Evolutionary conservation across 1,284 basidiomycete species (phyloP).

Genomic region (Trametes pubescens): DNA sequence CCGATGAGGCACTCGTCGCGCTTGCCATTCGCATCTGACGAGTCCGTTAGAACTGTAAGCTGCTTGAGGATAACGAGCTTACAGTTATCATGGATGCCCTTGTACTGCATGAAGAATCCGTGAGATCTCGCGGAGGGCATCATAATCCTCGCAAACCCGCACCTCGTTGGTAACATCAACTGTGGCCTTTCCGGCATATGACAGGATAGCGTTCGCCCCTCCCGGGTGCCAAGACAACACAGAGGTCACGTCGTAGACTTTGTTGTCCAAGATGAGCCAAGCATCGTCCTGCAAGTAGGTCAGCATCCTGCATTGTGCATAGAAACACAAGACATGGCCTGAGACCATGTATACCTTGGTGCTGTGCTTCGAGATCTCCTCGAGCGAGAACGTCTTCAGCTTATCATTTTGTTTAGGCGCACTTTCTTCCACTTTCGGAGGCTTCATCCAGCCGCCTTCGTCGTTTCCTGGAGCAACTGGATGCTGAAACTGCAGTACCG

Average conservation of each 20-base stretch:
- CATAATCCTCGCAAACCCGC: not conserved
- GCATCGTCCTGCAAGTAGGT: conserved; percentile 31
- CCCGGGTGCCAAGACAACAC: conserved; percentile 36
- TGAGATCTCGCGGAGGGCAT: not conserved
- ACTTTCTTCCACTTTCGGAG: conserved; percentile 1
- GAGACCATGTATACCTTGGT: conserved; percentile 29
- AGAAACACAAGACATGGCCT: not conserved
- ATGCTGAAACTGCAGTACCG: conserved; percentile 31
- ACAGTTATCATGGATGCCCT: conserved; percentile 37
- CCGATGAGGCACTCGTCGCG: conserved; percentile 36
- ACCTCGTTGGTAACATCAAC: conserved; percentile 36
- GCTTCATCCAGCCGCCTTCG: conserved; percentile 37
- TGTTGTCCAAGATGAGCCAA: conserved; percentile 38
- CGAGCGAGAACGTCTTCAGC: conserved; percentile 28
- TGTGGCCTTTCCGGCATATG: conserved; percentile 37
- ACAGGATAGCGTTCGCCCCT: conserved; percentile 31
- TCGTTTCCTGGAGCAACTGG: conserved; percentile 34
- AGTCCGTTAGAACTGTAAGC: not conserved
- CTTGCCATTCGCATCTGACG: conserved; percentile 30
- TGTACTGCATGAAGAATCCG: conserved; percentile 22
- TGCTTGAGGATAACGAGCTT: not conserved
- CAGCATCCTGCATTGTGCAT: too few species aligned
- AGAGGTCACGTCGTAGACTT: conserved; percentile 38
- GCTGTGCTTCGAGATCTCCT: conserved; percentile 37
- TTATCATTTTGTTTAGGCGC: not conserved